Conservation (phyloP, 108 stramenopile species). For the Aurantiochytrium sp. region DNA sequence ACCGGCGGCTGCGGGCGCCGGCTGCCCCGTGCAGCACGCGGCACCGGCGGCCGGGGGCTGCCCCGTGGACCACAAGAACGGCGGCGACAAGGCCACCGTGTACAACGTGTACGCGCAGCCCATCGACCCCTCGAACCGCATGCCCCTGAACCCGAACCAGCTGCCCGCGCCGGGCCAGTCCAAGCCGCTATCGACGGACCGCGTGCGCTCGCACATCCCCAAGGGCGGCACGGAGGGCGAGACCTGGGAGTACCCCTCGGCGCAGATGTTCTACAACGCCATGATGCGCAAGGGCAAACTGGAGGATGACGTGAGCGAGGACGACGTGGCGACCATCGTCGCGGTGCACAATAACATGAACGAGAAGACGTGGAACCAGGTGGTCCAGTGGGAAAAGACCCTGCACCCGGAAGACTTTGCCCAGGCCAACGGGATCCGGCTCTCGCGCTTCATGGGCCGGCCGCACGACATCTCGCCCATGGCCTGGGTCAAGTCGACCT, state of each 20-base stretch:
- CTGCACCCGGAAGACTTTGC: conserved; percentile 22
- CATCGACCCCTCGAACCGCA: conserved; percentile 89
- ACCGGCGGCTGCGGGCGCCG: background rate
- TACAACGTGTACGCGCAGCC: conserved; percentile 98
- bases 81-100: conserved; percentile 16
- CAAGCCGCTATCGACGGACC: conserved; percentile 68
- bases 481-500: conserved; percentile 61
- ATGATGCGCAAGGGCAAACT: conserved; percentile 84
- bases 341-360: conserved; percentile 99
- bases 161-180: conserved; percentile 45
- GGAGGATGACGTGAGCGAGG: conserved; percentile 69
- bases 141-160: conserved; percentile 69
- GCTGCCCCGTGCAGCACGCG: conserved; percentile 8
- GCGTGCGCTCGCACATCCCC: conserved; percentile 79
- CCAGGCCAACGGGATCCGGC: conserved; percentile 36
- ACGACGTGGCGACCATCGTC: conserved; percentile 80
- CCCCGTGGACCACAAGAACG: background rate
- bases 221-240: conserved; percentile 61
- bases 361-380: conserved; percentile 87
- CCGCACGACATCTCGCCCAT: conserved; percentile 89
- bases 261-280: conserved; percentile 98
- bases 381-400: conserved; percentile 85
- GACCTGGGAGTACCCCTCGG: conserved; percentile 92
- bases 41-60: background rate
- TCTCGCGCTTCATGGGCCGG: conserved; percentile 82